phyloP scores from a whole-genome alignment of 495 filamentous ascomycete genomes.

The Jackrogersella minutella region DNA sequence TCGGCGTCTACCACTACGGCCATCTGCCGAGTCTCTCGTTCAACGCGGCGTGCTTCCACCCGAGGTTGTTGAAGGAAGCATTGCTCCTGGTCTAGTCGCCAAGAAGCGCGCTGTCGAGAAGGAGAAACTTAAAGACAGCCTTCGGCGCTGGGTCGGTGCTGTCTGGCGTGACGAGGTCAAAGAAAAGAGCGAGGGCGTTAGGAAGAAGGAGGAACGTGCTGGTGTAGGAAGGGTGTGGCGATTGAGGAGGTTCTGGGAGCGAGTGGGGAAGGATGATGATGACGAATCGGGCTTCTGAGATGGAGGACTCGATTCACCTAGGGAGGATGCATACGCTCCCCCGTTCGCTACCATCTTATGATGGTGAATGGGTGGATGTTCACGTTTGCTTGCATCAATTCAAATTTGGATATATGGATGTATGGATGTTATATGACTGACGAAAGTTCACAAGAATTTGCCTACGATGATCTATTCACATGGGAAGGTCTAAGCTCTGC shows the following conservation, averaged over 20 bases:
- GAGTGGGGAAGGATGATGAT: slow-evolving; percentile 44
- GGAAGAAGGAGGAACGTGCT: slow-evolving; percentile 50
- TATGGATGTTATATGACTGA: slow-evolving; percentile 1
- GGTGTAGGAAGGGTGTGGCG: slow-evolving; percentile 60
- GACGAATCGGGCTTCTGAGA: slow-evolving; percentile 6
- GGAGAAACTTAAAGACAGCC: slow-evolving; percentile 62
- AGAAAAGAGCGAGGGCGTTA: slow-evolving; percentile 49
- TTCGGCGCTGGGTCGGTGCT: slow-evolving; percentile 59
- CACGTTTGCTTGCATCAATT: background rate
- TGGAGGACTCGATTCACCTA: background rate
- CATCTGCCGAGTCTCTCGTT: slow-evolving; percentile 53
- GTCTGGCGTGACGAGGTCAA: slow-evolving; percentile 55
- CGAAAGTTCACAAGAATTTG: slow-evolving; percentile 1
- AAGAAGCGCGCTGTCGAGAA: slow-evolving; percentile 59
- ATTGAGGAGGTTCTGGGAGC: slow-evolving; percentile 62
- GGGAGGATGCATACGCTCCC: background rate
- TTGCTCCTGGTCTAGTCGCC: slow-evolving; percentile 52
- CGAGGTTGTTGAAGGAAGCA: slow-evolving; percentile 52
- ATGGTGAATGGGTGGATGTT: background rate
- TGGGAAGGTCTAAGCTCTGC: background rate
- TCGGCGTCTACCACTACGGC: slow-evolving; percentile 53
- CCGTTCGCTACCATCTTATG: background rate
- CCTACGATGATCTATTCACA: background rate
- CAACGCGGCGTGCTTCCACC: slow-evolving; percentile 55
- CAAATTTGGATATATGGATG: slow-evolving; percentile 18